These are phyloP conservation scores for Plasmodium gonderi DNA, from an alignment of 169 alveolate species.

Conservation along the genomic window DNA sequence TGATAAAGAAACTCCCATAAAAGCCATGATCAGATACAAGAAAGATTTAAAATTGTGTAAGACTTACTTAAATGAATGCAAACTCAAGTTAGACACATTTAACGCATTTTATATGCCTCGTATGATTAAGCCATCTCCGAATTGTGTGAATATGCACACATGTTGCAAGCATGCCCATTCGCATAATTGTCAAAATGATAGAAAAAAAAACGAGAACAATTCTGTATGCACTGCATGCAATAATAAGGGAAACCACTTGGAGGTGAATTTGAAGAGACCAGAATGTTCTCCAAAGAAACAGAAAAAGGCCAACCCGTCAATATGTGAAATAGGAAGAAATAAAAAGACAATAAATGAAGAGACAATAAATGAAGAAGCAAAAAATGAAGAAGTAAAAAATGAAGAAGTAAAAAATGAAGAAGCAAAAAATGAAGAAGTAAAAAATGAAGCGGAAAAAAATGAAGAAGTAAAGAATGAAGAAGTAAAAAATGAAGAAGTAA, in stretches of 20 bases:
- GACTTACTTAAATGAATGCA: slow-evolving; percentile 28
- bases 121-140: neutral
- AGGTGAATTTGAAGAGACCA: slow-evolving; percentile 9
- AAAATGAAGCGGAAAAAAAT: neutral
- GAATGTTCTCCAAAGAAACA: neutral
- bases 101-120: neutral
- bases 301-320: neutral
- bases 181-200: neutral
- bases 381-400: neutral
- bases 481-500: neutral
- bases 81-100: slow-evolving; percentile 26
- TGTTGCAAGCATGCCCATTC: neutral
- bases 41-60: slow-evolving; percentile 50
- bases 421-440: neutral
- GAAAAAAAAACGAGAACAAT: slow-evolving; percentile 1
- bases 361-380: neutral
- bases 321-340: neutral
- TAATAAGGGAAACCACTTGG: slow-evolving; percentile 7
- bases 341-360: neutral
- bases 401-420: neutral
- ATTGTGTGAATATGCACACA: neutral
- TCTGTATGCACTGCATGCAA: neutral
- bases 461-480: neutral
- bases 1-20: slow-evolving; percentile 70
- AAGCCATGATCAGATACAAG: slow-evolving; percentile 70